These are phyloP conservation scores for Phragmites australis DNA, from an alignment of 176 grass and related monocot species.

Conservation along the genomic window DNA sequence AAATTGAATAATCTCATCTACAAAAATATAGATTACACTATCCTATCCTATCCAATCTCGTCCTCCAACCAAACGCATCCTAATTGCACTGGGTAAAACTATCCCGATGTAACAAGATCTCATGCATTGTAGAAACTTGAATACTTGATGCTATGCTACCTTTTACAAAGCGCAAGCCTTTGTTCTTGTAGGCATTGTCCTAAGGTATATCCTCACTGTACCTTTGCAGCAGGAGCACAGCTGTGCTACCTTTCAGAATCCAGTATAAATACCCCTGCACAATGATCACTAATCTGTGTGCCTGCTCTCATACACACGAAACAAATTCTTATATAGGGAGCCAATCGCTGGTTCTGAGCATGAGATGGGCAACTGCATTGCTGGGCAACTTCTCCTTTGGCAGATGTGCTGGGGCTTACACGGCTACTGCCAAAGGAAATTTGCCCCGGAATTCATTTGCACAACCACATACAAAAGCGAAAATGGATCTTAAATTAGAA, in stretches of 20 bases:
- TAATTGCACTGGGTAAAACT: too few species aligned
- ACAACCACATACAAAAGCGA: background rate
- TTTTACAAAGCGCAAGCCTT: too few species aligned
- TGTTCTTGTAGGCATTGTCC: conserved; percentile 26
- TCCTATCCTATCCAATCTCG: too few species aligned
- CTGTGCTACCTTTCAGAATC: background rate
- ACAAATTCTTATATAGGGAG: background rate
- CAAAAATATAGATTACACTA: too few species aligned
- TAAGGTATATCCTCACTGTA: conserved; percentile 26
- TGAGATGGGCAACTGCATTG: conserved; percentile 50
- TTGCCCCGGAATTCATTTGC: conserved; percentile 55
- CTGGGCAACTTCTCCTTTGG: conserved; percentile 53
- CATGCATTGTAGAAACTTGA: too few species aligned
- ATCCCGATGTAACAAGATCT: too few species aligned
- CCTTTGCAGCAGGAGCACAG: conserved; percentile 6
- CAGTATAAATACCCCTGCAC: conserved; percentile 26
- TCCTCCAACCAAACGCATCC: too few species aligned
- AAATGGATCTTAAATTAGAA: background rate
- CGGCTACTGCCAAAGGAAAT: conserved; percentile 50
- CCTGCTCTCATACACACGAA: background rate
- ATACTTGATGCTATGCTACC: too few species aligned
- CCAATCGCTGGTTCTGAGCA: background rate
- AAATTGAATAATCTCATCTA: too few species aligned
- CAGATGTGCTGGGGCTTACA: background rate
- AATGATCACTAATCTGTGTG: conserved; percentile 5